Evolutionary conservation across 805 yeast species (phyloP).

Genomic region (Candida ipomoeae): DNA sequence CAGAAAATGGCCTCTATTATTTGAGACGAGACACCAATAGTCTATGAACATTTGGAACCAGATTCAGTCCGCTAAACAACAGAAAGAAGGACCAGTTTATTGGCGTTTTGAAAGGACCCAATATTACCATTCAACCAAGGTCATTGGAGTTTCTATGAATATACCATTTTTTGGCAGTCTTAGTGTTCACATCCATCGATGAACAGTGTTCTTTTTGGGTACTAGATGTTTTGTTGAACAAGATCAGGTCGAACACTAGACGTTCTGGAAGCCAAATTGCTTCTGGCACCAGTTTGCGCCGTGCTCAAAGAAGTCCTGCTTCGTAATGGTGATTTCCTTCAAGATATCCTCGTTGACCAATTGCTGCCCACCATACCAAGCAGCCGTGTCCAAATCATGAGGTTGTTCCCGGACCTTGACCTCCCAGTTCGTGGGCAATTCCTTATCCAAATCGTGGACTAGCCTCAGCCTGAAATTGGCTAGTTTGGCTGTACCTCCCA

Average conservation of each 20-base stretch:
- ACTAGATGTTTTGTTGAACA: no score
- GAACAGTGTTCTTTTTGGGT: no score
- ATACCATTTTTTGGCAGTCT: no score
- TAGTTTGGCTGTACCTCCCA: conserved; percentile 79
- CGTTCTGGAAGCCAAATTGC: conserved; percentile 43
- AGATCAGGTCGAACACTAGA: neutral
- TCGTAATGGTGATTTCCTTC: conserved; percentile 56
- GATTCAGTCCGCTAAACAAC: no score
- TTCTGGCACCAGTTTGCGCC: conserved; percentile 61
- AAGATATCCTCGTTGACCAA: conserved; percentile 39
- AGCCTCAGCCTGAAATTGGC: conserved; percentile 66
- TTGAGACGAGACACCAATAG: no score
- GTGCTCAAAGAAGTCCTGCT: conserved; percentile 80
- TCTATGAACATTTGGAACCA: no score
- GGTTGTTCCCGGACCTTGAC: conserved; percentile 44
- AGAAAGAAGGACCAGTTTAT: no score
- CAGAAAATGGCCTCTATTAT: no score
- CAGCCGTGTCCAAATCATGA: conserved; percentile 22
- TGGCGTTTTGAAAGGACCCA: no score
- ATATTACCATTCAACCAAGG: no score
- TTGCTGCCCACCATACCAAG: conserved; percentile 37
- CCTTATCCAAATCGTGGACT: conserved; percentile 56
- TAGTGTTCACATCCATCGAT: no score
- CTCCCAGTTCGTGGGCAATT: conserved; percentile 67
- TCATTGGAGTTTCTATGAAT: no score